These are phyloP conservation scores for Pittosporum tobira DNA, from an alignment of 129 eudicot genomes.

Conservation along the genomic window DNA sequence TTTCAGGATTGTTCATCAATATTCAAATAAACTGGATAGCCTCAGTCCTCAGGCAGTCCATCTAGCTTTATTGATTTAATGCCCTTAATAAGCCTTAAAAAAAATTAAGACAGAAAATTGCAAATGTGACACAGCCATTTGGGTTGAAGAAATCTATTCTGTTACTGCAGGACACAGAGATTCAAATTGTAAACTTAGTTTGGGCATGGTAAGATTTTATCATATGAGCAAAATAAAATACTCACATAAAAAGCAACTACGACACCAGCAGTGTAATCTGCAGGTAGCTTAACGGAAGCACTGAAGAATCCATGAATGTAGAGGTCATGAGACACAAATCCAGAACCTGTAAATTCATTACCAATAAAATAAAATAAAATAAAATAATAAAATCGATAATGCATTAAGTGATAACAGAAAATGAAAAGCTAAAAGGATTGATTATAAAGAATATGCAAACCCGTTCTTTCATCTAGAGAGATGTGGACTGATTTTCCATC, in stretches of 20 bases:
- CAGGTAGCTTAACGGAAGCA: constrained; percentile 31
- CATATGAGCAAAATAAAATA: neutral
- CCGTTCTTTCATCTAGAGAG: constrained; percentile 51
- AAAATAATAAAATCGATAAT: neutral
- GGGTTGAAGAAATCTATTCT: neutral
- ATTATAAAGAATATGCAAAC: constrained; percentile 14
- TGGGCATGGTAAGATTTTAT: neutral
- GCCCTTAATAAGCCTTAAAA: no score
- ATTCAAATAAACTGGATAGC: no score
- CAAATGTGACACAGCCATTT: neutral
- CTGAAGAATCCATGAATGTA: constrained; percentile 31
- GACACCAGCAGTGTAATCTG: constrained; percentile 29
- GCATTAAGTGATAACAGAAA: no score
- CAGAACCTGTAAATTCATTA: constrained; percentile 24
- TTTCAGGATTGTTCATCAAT: no score
- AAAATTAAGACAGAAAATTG: no score
- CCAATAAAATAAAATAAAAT: neutral
- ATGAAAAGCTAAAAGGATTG: no score
- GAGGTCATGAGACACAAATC: constrained; percentile 24
- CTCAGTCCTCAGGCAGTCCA: no score
- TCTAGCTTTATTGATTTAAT: no score
- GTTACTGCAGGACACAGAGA: neutral
- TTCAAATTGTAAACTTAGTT: neutral
- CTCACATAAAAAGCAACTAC: constrained; percentile 35
- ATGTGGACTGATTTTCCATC: constrained; percentile 56